Evolutionary conservation across 371 early-diverging fungal species (phyloP), one percentile per base, ranked within the genome.

Genomic region (Lichtheimia hyalospora): DNA sequence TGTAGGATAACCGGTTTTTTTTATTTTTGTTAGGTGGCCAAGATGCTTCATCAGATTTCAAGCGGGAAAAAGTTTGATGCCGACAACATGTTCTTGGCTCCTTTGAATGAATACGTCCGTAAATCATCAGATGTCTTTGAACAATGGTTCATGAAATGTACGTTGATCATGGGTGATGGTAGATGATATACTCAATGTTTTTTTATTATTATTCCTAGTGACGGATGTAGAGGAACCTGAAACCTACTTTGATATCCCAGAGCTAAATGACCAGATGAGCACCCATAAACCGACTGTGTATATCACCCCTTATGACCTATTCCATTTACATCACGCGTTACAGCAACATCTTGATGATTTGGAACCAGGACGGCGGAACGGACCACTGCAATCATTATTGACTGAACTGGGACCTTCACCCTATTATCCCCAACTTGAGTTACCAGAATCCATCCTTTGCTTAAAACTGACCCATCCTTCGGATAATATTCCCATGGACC

Each of bases 31-130:
- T 59, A 86, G 84, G 86, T 96, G 42, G 89, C 93, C 49, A 96
- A 96, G 75, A 91, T 93, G 85, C 83, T 99, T 7, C 92, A 95
- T 62, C 90, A 94, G 64, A 91, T 98, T 44, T 90, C 94, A 6
- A 91, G 90, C 44, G 92, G 91, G 58, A 88, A 87, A 61, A 68
- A 85, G 52, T 87, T 90, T 69, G 69, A 75, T 5, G 89, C 83
- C 56, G 83, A 86, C 61, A 84, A 91, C 61, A 81, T 89, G 58
- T 91, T 87, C 56, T 65, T 92, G 61, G 86, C 87, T 52, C 91
- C 92, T 34, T 66, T 93, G 44, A 92, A 92, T 65, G 87, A 89
- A 46, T 95, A 90, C 70, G 89, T 97, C 13, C 74, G 78, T 2
- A 81, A 85, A 49, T 84, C 95, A 10, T 76, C 88, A 12, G 82